Base-by-base conservation (phyloP, 257 asterid species). In the Echites panduratus region DNA sequence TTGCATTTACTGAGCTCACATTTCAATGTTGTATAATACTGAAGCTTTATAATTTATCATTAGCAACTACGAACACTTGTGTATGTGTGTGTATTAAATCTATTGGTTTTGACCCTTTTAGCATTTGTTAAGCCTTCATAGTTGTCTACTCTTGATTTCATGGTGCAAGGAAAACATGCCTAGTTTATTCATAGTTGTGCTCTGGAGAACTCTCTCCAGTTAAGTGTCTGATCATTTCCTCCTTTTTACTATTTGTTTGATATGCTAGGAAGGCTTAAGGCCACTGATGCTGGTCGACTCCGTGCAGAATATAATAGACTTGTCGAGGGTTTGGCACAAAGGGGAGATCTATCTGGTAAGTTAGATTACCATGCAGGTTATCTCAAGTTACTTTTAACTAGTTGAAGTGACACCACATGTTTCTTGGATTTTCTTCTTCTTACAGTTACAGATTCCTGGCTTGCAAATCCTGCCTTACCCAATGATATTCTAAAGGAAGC, bases 251-350 rank as follows among this genome's bases (percentile, higher is more conserved):
- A 79, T 78, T 66, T 81, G 66, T 78, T 83, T 85, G 73, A 83
- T 86, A 84, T 91, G 97, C 90, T 89, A 89, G 98, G 95, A 91
- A 95, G 99, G 98, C 86, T 92, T 84, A 92, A 95, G 98, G 98
- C 97, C 84, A 88, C 97, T 44, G 99, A 95, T 85, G 98, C 97
- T 81, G 96, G 93, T 85, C 91, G 99, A 81, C 82, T 95, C 86
- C 98, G 96, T 75, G 88, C 95, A 66, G 99, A 92, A 70, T 95
- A 95, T 87, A 95, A 81, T 75, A 87, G 98, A 78, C 97, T 95
- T 75, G 96, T 95, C 85, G 96, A 90, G 24, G 99, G 99, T 63
- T 85, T 95, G 86, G 97, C 98, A 44, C 91, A 90, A 78, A 84
- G 96, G 80, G 97, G 96, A 75, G 84, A 90, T 78, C 92, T 92